These are phyloP conservation scores for Misopates orontium DNA, from an alignment of 257 asterid species.

Conservation along the genomic window DNA sequence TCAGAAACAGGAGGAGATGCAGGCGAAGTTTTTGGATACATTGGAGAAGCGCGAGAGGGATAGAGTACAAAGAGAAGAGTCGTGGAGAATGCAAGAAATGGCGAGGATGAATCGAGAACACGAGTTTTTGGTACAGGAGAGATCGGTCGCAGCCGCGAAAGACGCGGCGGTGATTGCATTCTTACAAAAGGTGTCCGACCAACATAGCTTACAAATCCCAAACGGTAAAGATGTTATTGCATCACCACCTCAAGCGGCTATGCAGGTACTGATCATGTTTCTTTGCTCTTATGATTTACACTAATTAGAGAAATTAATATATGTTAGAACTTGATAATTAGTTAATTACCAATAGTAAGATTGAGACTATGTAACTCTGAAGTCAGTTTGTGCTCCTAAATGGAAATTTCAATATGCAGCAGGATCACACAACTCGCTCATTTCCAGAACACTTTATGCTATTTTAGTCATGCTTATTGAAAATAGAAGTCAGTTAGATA, in stretches of 20 bases:
- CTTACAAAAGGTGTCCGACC: constrained; percentile 55
- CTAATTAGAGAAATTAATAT: no score
- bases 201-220: constrained; percentile 47
- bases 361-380: no score
- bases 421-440: no score
- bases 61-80: constrained; percentile 65
- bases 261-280: constrained; percentile 18
- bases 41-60: constrained; percentile 75
- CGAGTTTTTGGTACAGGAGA: constrained; percentile 68
- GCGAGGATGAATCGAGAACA: constrained; percentile 72
- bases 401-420: no score
- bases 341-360: no score
- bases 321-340: no score
- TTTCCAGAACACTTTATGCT: no score
- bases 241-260: constrained; percentile 19
- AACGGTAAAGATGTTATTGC: neutral
- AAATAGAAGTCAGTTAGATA: no score
- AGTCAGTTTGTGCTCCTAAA: no score
- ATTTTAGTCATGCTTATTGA: no score
- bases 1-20: constrained; percentile 73
- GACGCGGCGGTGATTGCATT: constrained; percentile 77
- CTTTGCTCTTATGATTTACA: no score
- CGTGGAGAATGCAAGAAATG: constrained; percentile 72
- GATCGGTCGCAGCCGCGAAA: constrained; percentile 75
- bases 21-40: constrained; percentile 59